Percentiles rank a stretch among this genome's conserved stretches.
Conservation (phyloP, 148 eudicot species). For the Polygonum aviculare region DNA sequence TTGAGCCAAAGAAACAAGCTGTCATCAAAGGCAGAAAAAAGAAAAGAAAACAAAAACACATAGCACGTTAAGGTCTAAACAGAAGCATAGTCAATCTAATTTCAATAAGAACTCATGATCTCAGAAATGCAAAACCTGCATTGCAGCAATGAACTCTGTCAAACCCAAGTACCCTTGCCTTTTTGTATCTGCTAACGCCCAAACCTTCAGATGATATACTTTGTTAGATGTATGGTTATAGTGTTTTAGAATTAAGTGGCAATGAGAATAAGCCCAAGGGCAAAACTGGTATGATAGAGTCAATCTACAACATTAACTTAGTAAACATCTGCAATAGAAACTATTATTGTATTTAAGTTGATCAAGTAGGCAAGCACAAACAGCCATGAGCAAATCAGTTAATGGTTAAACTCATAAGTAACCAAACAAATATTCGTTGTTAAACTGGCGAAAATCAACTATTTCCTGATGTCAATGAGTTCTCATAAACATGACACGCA, state of each 20-base stretch:
- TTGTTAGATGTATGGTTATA: background rate
- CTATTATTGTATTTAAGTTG: background rate
- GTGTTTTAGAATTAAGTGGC: background rate
- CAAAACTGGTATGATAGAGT: background rate
- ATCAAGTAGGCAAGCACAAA: background rate
- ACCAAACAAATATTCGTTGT: background rate
- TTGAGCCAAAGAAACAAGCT: slow-evolving; percentile 78
- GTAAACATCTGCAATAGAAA: background rate
- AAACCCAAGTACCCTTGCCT: slow-evolving; percentile 72
- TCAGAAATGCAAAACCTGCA: slow-evolving; percentile 47
- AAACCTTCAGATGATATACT: slow-evolving; percentile 31
- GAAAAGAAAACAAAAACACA: background rate
- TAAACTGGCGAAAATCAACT: background rate
- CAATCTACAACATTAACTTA: background rate
- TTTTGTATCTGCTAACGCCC: slow-evolving; percentile 78
- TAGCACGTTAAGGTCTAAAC: background rate
- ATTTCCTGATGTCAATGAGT: too few species aligned
- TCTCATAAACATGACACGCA: background rate
- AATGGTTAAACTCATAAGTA: background rate
- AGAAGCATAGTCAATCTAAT: background rate
- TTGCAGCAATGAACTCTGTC: slow-evolving; percentile 69
- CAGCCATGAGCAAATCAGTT: background rate
- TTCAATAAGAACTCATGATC: background rate
- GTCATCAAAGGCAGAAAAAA: slow-evolving; percentile 3
- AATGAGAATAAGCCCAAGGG: background rate